Conservation (phyloP, 2,329 filamentous ascomycete genomes). For the Pezicula carpinea region DNA sequence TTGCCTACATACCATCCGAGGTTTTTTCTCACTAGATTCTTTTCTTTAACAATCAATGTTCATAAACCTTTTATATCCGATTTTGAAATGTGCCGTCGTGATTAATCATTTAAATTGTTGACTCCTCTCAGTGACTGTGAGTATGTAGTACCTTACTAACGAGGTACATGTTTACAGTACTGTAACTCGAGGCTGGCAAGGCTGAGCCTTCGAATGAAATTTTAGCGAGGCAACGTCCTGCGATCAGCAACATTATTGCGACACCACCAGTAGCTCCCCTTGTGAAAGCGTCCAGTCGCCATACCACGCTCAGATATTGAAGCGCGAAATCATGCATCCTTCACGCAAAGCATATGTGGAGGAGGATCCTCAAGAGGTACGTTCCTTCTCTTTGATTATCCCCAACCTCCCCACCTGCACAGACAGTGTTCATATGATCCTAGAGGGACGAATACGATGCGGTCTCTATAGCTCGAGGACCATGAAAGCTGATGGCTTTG, state of each 20-base stretch:
- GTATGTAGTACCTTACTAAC: too few species aligned
- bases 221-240: not conserved
- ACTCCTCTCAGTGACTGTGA: too few species aligned
- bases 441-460: slow-evolving; percentile 11
- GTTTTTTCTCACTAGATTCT: too few species aligned
- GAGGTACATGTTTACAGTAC: too few species aligned
- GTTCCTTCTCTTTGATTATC: slow-evolving; percentile 23
- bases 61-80: too few species aligned
- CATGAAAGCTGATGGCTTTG: slow-evolving; percentile 21
- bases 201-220: not conserved
- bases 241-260: not conserved
- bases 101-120: too few species aligned
- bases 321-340: slow-evolving; percentile 67
- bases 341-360: slow-evolving; percentile 92
- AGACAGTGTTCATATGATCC: slow-evolving; percentile 29
- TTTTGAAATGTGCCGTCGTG: too few species aligned
- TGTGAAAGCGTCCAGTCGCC: not conserved
- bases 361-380: slow-evolving; percentile 67
- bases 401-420: slow-evolving; percentile 16
- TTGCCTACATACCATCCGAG: too few species aligned
- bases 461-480: slow-evolving; percentile 8
- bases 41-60: too few species aligned
- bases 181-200: too few species aligned
- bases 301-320: not conserved
- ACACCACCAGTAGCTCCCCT: too few species aligned